Evolutionary conservation across 2,329 filamentous ascomycete genomes (phyloP), one percentile per base, ranked within the genome.

Genomic region (Knufia petricola): DNA sequence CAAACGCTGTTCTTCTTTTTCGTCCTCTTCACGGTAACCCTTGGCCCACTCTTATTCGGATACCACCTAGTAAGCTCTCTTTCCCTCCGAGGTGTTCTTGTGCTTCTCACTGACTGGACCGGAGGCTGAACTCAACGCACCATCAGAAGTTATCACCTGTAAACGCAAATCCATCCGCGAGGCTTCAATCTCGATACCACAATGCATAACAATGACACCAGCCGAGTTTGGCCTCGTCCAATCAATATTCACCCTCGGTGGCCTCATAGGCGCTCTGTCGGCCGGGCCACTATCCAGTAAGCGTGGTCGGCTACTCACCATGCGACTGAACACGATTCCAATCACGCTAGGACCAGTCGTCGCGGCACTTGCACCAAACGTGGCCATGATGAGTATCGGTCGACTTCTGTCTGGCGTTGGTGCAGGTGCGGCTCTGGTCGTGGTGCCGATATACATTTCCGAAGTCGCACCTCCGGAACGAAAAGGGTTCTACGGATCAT

Each of bases 41-140:
- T 95, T 15, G 92, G 90, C 0, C 87, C 92, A 1, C 76, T 96
- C 38, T 87, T 95, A 61, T 98, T 95, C 63, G 92, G 92, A 54
- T 95, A 87, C 67, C 90, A 96, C 67, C 68, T 96, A 64, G 88
- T 92, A 76, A 61, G 70, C 61, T 24, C 38, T 31, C 48, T n/a
- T 9, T 24, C 3, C 17, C 38, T 60, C 8, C 30, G 8, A 15
- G 32, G 7, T 6, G 13, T 15, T 17, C 32, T 6, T 37, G 13
- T n/a, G 13, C 32, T 37, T 13, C 15, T 24, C 46, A n/a, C n/a
- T n/a, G n/a, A n/a, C n/a, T n/a, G n/a, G n/a, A n/a, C n/a, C n/a
- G n/a, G n/a, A 90, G 89, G 86, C 88, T 58, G 92, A 96, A 66
- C 78, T 98, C 54, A 98, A 98, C 65, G 87, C 90, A 7, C 92